phyloP scores from a whole-genome alignment of 2,329 filamentous ascomycete genomes.

The Elsinoe perseae region DNA sequence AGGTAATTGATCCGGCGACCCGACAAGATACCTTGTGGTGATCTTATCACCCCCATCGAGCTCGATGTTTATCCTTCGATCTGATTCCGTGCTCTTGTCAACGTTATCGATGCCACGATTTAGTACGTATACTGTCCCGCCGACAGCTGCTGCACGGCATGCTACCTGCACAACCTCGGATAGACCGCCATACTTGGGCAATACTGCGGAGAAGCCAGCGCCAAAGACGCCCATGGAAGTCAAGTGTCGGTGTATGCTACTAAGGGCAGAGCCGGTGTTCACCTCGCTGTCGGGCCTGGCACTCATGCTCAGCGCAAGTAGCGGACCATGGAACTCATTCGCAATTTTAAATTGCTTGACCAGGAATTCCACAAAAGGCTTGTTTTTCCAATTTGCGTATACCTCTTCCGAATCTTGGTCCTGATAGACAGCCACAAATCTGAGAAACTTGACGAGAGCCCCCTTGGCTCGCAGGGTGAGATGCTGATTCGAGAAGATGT shows the following conservation, averaged over 20 bases:
- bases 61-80: conserved; percentile 16
- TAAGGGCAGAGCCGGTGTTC: conserved; percentile 61
- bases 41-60: conserved; percentile 28
- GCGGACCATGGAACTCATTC: conserved; percentile 54
- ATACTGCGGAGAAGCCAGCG: conserved; percentile 77
- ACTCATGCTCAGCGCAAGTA: conserved; percentile 67
- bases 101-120: conserved; percentile 54
- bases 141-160: conserved; percentile 83
- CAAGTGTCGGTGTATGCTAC: conserved; percentile 69
- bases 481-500: conserved; percentile 71
- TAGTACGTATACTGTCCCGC: conserved; percentile 83
- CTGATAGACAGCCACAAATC: conserved; percentile 70
- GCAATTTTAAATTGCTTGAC: conserved; percentile 49
- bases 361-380: conserved; percentile 53
- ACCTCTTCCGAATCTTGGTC: conserved; percentile 52
- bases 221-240: conserved; percentile 83
- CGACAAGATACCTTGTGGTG: conserved; percentile 27
- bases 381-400: conserved; percentile 52
- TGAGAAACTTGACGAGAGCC: conserved; percentile 84
- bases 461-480: conserved; percentile 78
- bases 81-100: conserved; percentile 17
- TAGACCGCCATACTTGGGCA: conserved; percentile 87
- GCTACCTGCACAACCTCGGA: conserved; percentile 86
- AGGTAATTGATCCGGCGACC: conserved; percentile 24
- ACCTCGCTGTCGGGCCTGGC: conserved; percentile 49